Evolutionary conservation across 177 flowering plant genomes (phyloP).

Genomic region (Vitis hybrid): DNA sequence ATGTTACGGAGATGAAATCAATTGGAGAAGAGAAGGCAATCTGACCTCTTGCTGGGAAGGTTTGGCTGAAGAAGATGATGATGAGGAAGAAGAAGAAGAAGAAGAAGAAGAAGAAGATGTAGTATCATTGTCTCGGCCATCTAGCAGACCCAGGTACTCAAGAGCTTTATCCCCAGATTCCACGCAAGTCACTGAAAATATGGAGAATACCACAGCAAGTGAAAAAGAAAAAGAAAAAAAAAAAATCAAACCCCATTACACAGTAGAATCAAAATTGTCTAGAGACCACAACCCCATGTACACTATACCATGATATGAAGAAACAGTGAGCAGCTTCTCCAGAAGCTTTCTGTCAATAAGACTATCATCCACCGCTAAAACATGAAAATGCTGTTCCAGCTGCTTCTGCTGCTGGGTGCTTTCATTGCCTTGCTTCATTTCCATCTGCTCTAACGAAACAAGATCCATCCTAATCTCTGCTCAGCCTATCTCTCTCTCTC

Average conservation of each 20-base stretch:
- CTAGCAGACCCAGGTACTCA: constrained; percentile 56
- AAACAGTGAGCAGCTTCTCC: constrained; percentile 50
- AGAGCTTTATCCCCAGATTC: constrained; percentile 71
- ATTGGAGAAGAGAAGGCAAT: not conserved
- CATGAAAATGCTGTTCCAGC: constrained; percentile 41
- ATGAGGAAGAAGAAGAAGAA: not conserved
- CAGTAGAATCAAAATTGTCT: not conserved
- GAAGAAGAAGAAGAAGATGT: constrained; percentile 23
- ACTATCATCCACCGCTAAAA: constrained; percentile 67
- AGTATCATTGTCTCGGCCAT: constrained; percentile 15
- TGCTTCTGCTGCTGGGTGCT: not conserved
- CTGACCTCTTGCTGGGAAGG: constrained; percentile 16
- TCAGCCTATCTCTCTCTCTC: not conserved
- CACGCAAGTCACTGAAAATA: constrained; percentile 55
- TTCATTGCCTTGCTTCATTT: constrained; percentile 5
- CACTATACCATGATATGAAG: constrained; percentile 50
- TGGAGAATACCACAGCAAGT: not conserved
- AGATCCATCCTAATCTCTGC: not conserved
- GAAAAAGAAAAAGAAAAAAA: not conserved
- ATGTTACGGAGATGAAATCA: no score
- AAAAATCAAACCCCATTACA: not conserved
- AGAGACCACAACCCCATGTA: not conserved
- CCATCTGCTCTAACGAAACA: constrained; percentile 8
- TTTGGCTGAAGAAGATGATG: constrained; percentile 4
- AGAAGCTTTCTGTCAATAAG: constrained; percentile 49